These are phyloP conservation scores for Choricystis sp. DNA, from an alignment of 139 green algal species.

Conservation along the genomic window DNA sequence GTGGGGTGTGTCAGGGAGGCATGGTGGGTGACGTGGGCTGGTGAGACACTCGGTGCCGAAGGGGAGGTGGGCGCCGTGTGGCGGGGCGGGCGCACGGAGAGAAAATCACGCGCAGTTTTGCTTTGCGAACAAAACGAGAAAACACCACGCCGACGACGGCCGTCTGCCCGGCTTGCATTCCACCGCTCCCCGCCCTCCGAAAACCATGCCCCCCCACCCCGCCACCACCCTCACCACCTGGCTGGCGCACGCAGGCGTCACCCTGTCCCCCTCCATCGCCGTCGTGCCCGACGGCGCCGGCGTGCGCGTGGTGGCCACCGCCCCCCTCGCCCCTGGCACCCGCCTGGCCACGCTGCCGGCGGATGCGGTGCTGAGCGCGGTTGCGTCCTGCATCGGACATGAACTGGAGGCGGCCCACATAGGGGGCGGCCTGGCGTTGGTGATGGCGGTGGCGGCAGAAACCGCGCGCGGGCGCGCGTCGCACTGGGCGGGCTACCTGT, in stretches of 20 bases:
- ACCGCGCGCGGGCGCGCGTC: slow-evolving; percentile 4
- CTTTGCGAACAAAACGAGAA: too few species aligned
- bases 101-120: too few species aligned
- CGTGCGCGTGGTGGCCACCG: slow-evolving; percentile 1
- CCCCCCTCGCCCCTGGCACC: not conserved
- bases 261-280: not conserved
- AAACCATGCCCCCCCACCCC: too few species aligned
- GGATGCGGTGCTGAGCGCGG: slow-evolving; percentile 24
- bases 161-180: too few species aligned
- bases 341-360: slow-evolving; percentile 44
- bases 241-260: slow-evolving; percentile 6
- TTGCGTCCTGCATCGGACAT: slow-evolving; percentile 21
- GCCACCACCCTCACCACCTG: not conserved
- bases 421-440: slow-evolving; percentile 44
- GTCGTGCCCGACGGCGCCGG: slow-evolving; percentile 1
- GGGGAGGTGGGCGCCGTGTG: too few species aligned
- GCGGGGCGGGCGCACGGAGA: too few species aligned
- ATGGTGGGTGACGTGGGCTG: too few species aligned
- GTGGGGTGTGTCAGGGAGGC: too few species aligned
- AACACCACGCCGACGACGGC: not conserved
- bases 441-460: slow-evolving; percentile 56
- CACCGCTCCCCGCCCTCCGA: too few species aligned
- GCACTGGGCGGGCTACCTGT: slow-evolving; percentile 45
- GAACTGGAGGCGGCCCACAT: slow-evolving; percentile 35
- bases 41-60: too few species aligned